Evolutionary conservation across 2,329 filamentous ascomycete genomes (phyloP).

Genomic region (Colletotrichum agaves): DNA sequence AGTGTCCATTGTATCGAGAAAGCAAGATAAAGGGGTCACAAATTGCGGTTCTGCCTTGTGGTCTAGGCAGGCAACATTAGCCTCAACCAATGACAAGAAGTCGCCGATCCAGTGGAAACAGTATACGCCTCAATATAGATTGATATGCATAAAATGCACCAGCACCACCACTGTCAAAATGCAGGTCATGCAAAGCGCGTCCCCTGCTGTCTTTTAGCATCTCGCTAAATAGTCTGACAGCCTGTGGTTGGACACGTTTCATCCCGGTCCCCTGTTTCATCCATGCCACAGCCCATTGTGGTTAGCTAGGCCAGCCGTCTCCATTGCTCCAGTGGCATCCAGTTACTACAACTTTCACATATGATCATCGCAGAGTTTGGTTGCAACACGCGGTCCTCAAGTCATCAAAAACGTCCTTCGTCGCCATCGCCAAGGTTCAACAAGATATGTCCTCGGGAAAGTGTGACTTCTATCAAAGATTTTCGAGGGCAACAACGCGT

Average conservation of each 20-base stretch:
- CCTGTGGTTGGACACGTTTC: conserved; percentile 25
- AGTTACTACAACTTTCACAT: not conserved
- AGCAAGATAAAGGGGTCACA: conserved; percentile 6
- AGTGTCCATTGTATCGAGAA: not conserved
- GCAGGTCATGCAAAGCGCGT: conserved; percentile 32
- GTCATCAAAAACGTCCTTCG: too few relatives aligned
- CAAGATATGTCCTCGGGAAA: too few relatives aligned
- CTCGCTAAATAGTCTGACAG: not conserved
- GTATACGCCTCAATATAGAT: conserved; percentile 23
- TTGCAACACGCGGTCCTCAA: too few relatives aligned
- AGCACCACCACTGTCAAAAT: conserved; percentile 15
- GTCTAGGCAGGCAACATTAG: not conserved
- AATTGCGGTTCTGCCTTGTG: not conserved
- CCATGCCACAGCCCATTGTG: conserved; percentile 2
- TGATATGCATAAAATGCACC: conserved; percentile 20
- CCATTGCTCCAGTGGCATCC: not conserved
- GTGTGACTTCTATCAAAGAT: too few relatives aligned
- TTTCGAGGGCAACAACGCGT: too few relatives aligned
- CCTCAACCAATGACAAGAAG: not conserved
- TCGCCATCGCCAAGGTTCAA: too few relatives aligned
- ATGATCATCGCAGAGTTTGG: not conserved
- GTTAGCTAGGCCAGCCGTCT: conserved; percentile 29
- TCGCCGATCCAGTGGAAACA: not conserved
- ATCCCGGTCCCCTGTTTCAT: conserved; percentile 28
- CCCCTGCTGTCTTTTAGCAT: conserved; percentile 9